Evolutionary conservation across 345 rosid species (phyloP), one percentile per base, ranked within the genome.

Genomic region (Arabidopsis suecica): DNA sequence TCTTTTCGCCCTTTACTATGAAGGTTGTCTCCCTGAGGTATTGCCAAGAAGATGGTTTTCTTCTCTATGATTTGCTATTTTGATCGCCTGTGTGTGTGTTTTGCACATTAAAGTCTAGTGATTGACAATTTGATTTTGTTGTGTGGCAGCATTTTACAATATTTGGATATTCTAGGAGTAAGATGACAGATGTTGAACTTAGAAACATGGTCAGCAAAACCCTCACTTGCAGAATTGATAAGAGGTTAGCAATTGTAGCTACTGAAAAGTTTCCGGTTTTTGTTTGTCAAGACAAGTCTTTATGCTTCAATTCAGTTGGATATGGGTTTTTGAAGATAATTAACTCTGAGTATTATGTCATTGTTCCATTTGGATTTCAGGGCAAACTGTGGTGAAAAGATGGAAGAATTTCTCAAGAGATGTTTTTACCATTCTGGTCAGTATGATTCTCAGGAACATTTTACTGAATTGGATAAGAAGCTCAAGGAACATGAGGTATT

Each of bases 371-470:
- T 72, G 67, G 55, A 62, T 77, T 78, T 54, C 88, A 92, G 99
- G 84, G 98, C 82, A 78, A 95, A 95, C 65, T 95, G 99, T 79
- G 82, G 73, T 71, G 93, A 89, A 81, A 95, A 90, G 84, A 95
- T 95, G 93, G 99, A 95, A 1, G 87, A 90, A 45, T 95, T 95
- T 86, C 99, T 95, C 57, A 73, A 85, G 66, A 88, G 99, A 84
- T 95, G 99, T 82, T 92, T 89, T 87, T 95, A 95, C 78, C 94
- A 92, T 79, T 83, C 99, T 75, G 99, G 99, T 64, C 99, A 95
- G 78, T 95, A 95, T 71, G 96, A 92, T 83, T 92, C 97, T 12
- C 84, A 69, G 65, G 88, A 92, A 34, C 78, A 92, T 80, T 95
- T 95, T 86, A 78, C 83, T 6, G 86, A 87, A 65, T 78, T 95